These are phyloP conservation scores for Zygoascus flipseniorum DNA, from an alignment of 805 yeast genomes.

Conservation along the genomic window DNA sequence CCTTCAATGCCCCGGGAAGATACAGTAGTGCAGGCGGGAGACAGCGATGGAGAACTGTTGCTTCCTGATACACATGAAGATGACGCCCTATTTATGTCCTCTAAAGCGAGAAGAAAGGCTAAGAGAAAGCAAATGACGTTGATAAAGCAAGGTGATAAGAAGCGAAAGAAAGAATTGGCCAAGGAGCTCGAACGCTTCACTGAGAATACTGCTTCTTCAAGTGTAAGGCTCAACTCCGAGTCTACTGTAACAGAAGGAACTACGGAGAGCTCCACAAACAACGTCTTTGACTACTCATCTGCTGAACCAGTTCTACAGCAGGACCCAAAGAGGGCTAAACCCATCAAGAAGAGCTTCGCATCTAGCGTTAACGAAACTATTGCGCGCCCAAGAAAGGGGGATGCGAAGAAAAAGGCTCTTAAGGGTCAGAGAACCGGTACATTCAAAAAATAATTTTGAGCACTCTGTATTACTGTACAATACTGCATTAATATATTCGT, in stretches of 20 bases:
- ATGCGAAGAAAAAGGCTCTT: background rate
- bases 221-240: background rate
- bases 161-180: background rate
- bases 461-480: background rate
- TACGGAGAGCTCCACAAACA: background rate
- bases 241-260: background rate
- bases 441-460: slow-evolving; percentile 1
- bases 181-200: background rate
- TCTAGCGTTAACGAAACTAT: background rate
- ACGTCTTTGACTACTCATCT: background rate
- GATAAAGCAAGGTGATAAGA: slow-evolving; percentile 4
- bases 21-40: background rate
- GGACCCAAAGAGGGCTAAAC: background rate
- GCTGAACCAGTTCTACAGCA: background rate
- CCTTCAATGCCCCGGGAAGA: background rate
- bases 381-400: background rate
- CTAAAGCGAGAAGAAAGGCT: slow-evolving; percentile 9
- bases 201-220: background rate
- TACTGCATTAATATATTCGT: background rate
- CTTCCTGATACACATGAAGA: slow-evolving; percentile 1
- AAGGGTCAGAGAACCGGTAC: background rate
- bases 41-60: background rate
- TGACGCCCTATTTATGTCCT: background rate
- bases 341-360: background rate
- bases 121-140: slow-evolving; percentile 6